Base-by-base conservation (phyloP, 129 eudicot genomes). In the Escallonia rubra region DNA sequence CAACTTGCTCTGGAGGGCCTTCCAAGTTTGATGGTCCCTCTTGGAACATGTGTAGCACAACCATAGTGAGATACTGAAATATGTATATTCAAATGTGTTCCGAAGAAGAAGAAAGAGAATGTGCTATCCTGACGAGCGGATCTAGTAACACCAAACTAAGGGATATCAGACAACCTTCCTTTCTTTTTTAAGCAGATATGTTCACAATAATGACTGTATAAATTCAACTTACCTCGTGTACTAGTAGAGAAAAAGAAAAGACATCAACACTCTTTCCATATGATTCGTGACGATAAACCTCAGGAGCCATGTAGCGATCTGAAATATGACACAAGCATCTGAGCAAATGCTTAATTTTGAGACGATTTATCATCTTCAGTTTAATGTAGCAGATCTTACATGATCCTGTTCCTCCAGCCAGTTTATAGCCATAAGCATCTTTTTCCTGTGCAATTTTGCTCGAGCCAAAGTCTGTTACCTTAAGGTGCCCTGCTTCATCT, bases 231-330 rank as follows among this genome's bases (percentile, higher is more conserved):
- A 85, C 91, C 81, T 85, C 87, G 9, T 85, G 85, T 48, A 85
- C 80, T 64, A 85, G 70, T 77, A 85, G 65, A 64, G 93, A 86
- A 74, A 82, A 86, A 3, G 94, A 86, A 69, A 86, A 86, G 64
- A 86, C 94, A 75, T 86, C 94, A 65, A 86, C 84, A 66, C 85
- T 83, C 62, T 81, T 83, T 42, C 88, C 89, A 71, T 86, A 86
- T 43, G 88, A 75, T 73, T 86, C 94, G 44, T 85, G 72, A 41
- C 86, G 81, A 59, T 69, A 86, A 57, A 86, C 89, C 61, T 86
- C 94, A 66, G 94, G 94, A 77, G 96, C 96, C 89, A 89, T 86
- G 59, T 89, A 89, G 40, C 96, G 81, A 68, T 78, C 92, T 89
- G 80, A 56, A 63, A 70, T 39, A 38, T 40, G 53, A 40, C 3